phyloP scores from a whole-genome alignment of 2,329 filamentous ascomycete species.

The Colletotrichum sp. region DNA sequence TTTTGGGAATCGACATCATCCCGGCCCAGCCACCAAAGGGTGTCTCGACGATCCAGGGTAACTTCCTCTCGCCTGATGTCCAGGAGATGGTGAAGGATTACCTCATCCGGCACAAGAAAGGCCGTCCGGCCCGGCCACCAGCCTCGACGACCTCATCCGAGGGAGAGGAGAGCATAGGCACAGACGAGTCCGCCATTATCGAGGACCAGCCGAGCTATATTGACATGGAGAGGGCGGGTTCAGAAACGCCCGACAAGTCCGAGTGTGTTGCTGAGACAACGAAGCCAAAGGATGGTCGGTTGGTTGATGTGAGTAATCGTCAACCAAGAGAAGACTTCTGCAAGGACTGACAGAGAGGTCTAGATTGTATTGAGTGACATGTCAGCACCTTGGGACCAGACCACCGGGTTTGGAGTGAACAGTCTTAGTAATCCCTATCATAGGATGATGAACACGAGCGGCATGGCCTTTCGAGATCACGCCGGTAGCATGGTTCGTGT shows the following conservation, averaged over 20 bases:
- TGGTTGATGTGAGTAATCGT: slow-evolving; percentile 70
- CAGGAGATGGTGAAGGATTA: slow-evolving; percentile 79
- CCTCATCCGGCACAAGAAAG: slow-evolving; percentile 64
- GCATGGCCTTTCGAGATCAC: slow-evolving; percentile 85
- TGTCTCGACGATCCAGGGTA: slow-evolving; percentile 93
- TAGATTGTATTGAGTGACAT: slow-evolving; percentile 96
- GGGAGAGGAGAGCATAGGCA: slow-evolving; percentile 17
- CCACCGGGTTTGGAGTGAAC: slow-evolving; percentile 78
- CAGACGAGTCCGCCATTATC: slow-evolving; percentile 28
- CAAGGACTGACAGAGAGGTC: not conserved
- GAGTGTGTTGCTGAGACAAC: slow-evolving; percentile 29
- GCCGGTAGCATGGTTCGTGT: slow-evolving; percentile 86
- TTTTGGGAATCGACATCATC: slow-evolving; percentile 93
- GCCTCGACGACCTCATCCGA: not conserved
- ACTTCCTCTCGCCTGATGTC: slow-evolving; percentile 82
- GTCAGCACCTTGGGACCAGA: slow-evolving; percentile 94
- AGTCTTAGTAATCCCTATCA: slow-evolving; percentile 93
- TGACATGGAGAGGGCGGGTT: slow-evolving; percentile 61
- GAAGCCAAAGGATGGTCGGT: slow-evolving; percentile 35
- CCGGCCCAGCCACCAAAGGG: slow-evolving; percentile 89
- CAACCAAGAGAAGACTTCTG: not conserved
- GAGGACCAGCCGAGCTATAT: slow-evolving; percentile 64
- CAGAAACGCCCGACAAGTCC: slow-evolving; percentile 30
- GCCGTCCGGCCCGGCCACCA: slow-evolving; percentile 44
- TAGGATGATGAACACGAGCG: slow-evolving; percentile 99